These are phyloP conservation scores for Dactylis glomerata DNA, from an alignment of 176 grass and related monocot species.

Conservation along the genomic window DNA sequence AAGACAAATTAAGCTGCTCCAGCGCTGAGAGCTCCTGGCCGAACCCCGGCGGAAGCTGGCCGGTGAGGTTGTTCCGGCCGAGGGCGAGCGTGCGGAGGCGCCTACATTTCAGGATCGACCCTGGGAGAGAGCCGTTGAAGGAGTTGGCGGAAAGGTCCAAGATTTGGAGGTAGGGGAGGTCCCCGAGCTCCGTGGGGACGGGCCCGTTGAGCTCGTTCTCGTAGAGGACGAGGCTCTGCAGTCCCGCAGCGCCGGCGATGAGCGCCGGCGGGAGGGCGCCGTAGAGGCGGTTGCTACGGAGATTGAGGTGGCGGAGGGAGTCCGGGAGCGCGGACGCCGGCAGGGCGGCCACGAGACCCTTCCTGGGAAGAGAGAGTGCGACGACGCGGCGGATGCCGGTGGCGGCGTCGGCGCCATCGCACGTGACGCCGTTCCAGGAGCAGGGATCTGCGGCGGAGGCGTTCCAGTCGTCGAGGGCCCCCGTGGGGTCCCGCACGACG, in stretches of 20 bases:
- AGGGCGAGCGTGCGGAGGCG: conserved; percentile 69
- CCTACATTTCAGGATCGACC: conserved; percentile 56
- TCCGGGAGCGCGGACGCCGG: conserved; percentile 41
- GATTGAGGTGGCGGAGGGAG: conserved; percentile 87
- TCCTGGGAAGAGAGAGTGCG: conserved; percentile 70
- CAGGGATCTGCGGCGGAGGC: conserved; percentile 58
- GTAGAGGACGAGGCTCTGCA: conserved; percentile 83
- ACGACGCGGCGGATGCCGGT: conserved; percentile 33
- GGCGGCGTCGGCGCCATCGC: neutral
- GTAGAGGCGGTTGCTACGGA: conserved; percentile 59
- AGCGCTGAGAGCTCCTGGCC: conserved; percentile 44
- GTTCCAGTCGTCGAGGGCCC: conserved; percentile 68
- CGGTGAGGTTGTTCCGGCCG: conserved; percentile 60
- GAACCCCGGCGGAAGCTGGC: conserved; percentile 45
- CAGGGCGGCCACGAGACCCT: conserved; percentile 44
- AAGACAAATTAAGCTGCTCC: conserved; percentile 76
- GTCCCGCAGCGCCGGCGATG: conserved; percentile 25
- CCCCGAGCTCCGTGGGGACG: conserved; percentile 58
- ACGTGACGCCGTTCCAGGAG: conserved; percentile 81
- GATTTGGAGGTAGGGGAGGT: conserved; percentile 72
- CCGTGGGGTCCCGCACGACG: conserved; percentile 59
- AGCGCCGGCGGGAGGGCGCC: conserved; percentile 44
- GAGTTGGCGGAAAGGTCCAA: conserved; percentile 80
- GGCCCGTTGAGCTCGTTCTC: conserved; percentile 64
- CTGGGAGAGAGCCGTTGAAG: conserved; percentile 61